phyloP scores from a whole-genome alignment of 2,329 filamentous ascomycete genomes.

The Neopestalotiopsis clavispora region DNA sequence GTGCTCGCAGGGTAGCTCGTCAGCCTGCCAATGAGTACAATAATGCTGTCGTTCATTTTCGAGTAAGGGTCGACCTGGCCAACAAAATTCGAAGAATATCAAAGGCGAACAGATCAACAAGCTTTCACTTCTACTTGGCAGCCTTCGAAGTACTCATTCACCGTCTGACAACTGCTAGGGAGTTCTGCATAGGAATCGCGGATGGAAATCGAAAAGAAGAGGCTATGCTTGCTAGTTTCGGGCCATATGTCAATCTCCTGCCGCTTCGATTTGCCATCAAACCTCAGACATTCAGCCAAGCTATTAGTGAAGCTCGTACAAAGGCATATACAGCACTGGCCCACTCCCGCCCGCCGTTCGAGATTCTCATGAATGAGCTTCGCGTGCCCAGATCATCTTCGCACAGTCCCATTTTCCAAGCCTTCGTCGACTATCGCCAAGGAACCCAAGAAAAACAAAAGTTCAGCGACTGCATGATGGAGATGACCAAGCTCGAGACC shows the following conservation, averaged over 20 bases:
- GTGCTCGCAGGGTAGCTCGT: conserved; percentile 30
- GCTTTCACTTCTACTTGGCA: conserved; percentile 48
- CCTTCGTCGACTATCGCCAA: conserved; percentile 33
- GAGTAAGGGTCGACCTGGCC: background rate
- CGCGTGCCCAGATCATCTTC: conserved; percentile 39
- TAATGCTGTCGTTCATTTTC: conserved; percentile 21
- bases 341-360: conserved; percentile 32
- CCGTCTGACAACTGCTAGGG: conserved; percentile 31
- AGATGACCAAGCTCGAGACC: conserved; percentile 22
- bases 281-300: conserved; percentile 22
- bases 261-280: conserved; percentile 37
- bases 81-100: conserved; percentile 11
- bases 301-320: conserved; percentile 14
- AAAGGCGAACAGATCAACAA: conserved; percentile 32
- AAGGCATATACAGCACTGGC: conserved; percentile 26
- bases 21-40: conserved; percentile 26
- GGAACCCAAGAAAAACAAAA: conserved; percentile 26
- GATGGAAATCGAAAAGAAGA: conserved; percentile 41
- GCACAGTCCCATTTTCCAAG: conserved; percentile 47
- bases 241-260: conserved; percentile 46
- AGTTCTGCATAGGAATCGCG: conserved; percentile 49
- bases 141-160: conserved; percentile 38
- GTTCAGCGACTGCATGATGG: conserved; percentile 25
- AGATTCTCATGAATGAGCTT: conserved; percentile 44
- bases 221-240: conserved; percentile 35